A percentile compares a stretch with the other conserved stretches of the same genome.
These are phyloP conservation scores for Candida pseudoviswanathii DNA, from an alignment of 1,139 yeast species.

Conservation along the genomic window DNA sequence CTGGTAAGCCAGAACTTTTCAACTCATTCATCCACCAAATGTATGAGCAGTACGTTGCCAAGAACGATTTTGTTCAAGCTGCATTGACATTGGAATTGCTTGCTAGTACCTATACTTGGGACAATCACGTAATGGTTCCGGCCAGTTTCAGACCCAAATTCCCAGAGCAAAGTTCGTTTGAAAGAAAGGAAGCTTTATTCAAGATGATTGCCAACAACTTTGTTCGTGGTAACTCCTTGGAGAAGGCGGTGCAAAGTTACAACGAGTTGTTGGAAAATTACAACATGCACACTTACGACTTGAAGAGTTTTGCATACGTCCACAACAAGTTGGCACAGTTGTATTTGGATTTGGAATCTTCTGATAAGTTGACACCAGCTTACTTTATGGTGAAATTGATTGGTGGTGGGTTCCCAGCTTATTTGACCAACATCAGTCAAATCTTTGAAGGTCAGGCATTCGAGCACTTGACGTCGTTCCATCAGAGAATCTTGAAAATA, in stretches of 20 bases:
- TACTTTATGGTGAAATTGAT: constrained; percentile 79
- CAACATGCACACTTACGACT: constrained; percentile 72
- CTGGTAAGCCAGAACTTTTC: constrained; percentile 78
- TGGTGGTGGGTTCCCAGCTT: constrained; percentile 83
- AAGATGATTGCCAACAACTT: constrained; percentile 75
- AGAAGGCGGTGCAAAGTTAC: constrained; percentile 75
- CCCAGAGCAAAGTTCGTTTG: constrained; percentile 80
- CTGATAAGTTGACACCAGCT: constrained; percentile 75
- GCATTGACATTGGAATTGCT: constrained; percentile 78
- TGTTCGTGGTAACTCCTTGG: constrained; percentile 71
- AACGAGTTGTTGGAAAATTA: constrained; percentile 79
- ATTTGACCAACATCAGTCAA: constrained; percentile 74
- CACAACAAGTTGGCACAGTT: constrained; percentile 70
- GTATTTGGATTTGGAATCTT: constrained; percentile 66
- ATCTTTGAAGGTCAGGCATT: constrained; percentile 87
- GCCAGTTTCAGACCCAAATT: constrained; percentile 66
- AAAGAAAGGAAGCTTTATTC: constrained; percentile 73
- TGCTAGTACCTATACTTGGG: constrained; percentile 81
- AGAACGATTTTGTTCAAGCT: constrained; percentile 75
- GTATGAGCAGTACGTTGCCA: constrained; percentile 64
- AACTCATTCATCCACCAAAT: constrained; percentile 76
- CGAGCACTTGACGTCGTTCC: constrained; percentile 84
- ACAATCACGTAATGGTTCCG: constrained; percentile 58
- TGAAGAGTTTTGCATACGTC: constrained; percentile 73
- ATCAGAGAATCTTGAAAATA: constrained; percentile 69